Conservation (phyloP, 225 moss, liverwort and hornwort species). For the Lunularia cruciata region DNA sequence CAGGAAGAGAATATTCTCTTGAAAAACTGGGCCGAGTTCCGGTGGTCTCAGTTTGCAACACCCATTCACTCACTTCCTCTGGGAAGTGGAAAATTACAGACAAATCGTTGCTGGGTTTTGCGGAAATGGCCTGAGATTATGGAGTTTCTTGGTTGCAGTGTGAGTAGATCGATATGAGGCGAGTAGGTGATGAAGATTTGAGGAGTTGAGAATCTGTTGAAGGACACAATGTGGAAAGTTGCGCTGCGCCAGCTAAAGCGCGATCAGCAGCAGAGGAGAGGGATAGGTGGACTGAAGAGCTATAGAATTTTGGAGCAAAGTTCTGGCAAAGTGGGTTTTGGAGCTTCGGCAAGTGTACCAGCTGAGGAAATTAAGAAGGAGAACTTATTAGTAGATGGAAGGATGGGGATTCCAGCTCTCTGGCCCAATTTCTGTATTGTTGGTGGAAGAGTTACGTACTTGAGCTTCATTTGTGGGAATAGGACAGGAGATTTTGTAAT, state of each 20-base stretch:
- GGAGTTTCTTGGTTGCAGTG: too few relatives aligned
- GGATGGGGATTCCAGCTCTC: background rate
- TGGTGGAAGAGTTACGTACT: background rate
- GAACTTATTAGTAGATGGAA: background rate
- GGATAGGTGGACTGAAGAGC: background rate
- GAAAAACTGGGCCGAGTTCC: too few relatives aligned
- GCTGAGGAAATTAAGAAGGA: background rate
- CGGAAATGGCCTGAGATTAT: too few relatives aligned
- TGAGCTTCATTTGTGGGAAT: background rate
- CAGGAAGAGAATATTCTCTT: too few relatives aligned
- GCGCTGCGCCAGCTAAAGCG: slow-evolving; percentile 9
- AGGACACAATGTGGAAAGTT: background rate
- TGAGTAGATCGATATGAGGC: too few relatives aligned
- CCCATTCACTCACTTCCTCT: too few relatives aligned
- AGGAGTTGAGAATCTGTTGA: background rate
- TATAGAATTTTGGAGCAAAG: background rate
- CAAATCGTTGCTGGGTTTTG: too few relatives aligned
- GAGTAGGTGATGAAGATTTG: slow-evolving; percentile 2
- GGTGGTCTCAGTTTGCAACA: too few relatives aligned
- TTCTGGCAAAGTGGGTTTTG: background rate
- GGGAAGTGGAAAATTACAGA: too few relatives aligned
- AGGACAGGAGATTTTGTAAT: background rate
- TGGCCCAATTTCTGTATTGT: background rate
- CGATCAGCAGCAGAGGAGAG: background rate
- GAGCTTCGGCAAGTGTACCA: too few relatives aligned